Evolutionary conservation across 2,329 filamentous ascomycete species (phyloP).

Genomic region (Thermochaetoides dissita): DNA sequence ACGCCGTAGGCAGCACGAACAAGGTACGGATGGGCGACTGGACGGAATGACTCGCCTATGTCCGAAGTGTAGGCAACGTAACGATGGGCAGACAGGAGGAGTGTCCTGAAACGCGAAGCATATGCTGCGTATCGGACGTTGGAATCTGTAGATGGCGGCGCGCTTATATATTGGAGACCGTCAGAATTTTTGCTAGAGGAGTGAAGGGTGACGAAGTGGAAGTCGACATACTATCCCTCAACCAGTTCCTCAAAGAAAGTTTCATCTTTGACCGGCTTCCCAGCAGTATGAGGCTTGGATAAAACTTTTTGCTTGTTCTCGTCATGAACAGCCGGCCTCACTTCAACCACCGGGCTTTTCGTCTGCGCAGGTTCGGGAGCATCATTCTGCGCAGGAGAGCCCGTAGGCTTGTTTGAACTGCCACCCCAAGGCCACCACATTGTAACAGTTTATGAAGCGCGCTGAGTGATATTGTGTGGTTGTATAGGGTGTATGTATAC

Average conservation of each 20-base stretch:
- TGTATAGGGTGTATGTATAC: no score
- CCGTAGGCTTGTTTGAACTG: conserved; percentile 18
- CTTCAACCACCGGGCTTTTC: conserved; percentile 16
- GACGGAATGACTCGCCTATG: conserved; percentile 90
- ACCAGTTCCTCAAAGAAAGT: conserved; percentile 65
- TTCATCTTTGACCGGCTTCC: conserved; percentile 45
- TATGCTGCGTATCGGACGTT: conserved; percentile 87
- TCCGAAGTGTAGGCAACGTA: conserved; percentile 97
- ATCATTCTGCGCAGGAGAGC: conserved; percentile 10
- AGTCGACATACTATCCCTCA: conserved; percentile 56
- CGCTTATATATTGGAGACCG: conserved; percentile 29
- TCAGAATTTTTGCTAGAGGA: conserved; percentile 7
- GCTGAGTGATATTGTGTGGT: not conserved
- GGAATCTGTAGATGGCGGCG: conserved; percentile 68
- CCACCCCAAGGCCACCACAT: conserved; percentile 29
- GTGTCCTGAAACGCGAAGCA: conserved; percentile 68
- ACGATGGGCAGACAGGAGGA: conserved; percentile 78
- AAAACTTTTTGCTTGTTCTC: conserved; percentile 25
- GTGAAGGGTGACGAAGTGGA: not conserved
- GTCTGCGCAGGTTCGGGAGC: conserved; percentile 14
- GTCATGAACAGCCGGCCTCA: conserved; percentile 23
- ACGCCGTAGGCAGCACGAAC: conserved; percentile 76
- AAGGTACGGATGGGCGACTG: conserved; percentile 72
- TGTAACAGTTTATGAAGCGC: not conserved
- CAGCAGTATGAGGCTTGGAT: no score